A percentile compares a stretch with the other conserved stretches of the same genome.
Conservation (phyloP, 2,329 filamentous ascomycete genomes). For the Sarocladium kiliense region DNA sequence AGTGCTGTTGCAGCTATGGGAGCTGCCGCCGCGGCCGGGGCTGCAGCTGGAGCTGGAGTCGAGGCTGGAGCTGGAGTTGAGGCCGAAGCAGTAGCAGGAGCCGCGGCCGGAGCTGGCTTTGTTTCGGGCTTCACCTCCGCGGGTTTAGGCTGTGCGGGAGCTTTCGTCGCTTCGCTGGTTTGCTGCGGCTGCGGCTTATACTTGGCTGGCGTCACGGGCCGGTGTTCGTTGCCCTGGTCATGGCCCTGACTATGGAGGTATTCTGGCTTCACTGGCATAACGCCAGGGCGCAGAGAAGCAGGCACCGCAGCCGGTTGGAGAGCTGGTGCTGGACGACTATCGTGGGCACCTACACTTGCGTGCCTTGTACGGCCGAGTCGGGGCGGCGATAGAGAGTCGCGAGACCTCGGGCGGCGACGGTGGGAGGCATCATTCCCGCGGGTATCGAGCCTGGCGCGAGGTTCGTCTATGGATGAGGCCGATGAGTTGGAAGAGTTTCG, state of each 20-base stretch:
- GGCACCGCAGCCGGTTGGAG: background rate
- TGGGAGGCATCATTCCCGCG: conserved; percentile 1
- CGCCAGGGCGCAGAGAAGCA: background rate
- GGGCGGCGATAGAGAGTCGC: background rate
- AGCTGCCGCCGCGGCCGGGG: background rate
- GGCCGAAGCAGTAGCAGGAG: background rate
- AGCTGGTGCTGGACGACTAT: background rate
- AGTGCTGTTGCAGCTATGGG: background rate
- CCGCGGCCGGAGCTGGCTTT: background rate
- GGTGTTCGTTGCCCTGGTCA: background rate
- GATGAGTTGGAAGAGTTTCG: conserved; percentile 1
- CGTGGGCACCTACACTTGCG: conserved; percentile 1
- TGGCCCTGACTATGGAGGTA: background rate
- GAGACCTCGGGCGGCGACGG: background rate
- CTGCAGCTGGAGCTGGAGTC: background rate
- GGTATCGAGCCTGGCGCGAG: background rate
- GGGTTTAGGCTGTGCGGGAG: background rate
- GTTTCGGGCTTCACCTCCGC: background rate
- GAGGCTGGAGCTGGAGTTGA: background rate
- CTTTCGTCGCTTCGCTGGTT: background rate
- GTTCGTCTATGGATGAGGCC: background rate
- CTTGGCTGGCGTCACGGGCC: conserved; percentile 12
- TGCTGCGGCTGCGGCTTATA: conserved; percentile 14
- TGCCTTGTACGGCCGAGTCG: background rate
- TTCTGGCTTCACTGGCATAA: conserved; percentile 3